phyloP scores from a whole-genome alignment of 306 rosid species.

The Quercus glauca region DNA sequence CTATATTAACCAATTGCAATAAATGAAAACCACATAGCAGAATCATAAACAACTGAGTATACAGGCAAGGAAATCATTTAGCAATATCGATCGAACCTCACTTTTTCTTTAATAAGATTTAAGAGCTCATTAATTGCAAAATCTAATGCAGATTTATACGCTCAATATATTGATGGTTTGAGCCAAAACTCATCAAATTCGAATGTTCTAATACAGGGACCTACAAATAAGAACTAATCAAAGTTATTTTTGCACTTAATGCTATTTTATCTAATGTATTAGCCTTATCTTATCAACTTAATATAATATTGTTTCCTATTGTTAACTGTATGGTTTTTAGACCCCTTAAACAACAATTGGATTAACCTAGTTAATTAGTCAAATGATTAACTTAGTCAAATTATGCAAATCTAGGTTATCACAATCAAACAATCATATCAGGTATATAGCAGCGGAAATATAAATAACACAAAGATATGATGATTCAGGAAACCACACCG shows the following conservation, averaged over 20 bases:
- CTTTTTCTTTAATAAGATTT: slow-evolving; percentile 91
- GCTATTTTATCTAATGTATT: too few species aligned
- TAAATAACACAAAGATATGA: too few species aligned
- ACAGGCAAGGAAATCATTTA: slow-evolving; percentile 10
- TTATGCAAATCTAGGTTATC: too few species aligned
- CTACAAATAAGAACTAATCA: slow-evolving; percentile 39
- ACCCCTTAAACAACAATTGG: too few species aligned
- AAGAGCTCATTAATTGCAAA: slow-evolving; percentile 89
- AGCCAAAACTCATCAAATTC: slow-evolving; percentile 75
- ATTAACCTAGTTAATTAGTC: too few species aligned
- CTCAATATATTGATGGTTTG: slow-evolving; percentile 92
- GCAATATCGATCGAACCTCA: slow-evolving; percentile 25
- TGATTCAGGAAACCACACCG: too few species aligned
- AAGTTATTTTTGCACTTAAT: background rate
- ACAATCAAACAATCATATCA: too few species aligned
- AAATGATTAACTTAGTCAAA: too few species aligned
- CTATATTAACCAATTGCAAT: slow-evolving; percentile 10
- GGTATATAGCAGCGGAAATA: too few species aligned
- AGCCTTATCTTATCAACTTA: too few species aligned
- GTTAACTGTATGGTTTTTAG: too few species aligned
- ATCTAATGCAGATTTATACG: slow-evolving; percentile 87
- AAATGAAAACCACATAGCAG: background rate
- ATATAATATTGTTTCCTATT: too few species aligned
- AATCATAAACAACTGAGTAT: slow-evolving; percentile 12
- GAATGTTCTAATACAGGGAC: slow-evolving; percentile 87